Evolutionary conservation across 129 eudicot genomes (phyloP), one percentile per base, ranked within the genome.

Genomic region (Chrysanthemum seticuspe): DNA sequence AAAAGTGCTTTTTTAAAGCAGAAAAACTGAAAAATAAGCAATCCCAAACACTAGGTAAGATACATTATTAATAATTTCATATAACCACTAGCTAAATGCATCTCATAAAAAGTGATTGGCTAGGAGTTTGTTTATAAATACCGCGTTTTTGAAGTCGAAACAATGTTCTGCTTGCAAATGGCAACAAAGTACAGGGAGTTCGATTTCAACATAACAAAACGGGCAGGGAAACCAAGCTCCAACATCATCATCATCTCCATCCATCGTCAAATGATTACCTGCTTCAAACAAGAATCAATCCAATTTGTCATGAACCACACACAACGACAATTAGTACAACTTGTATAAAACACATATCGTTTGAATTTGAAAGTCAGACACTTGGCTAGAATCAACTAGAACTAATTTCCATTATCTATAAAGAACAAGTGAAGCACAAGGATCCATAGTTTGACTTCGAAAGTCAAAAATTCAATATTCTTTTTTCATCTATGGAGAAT

Each of bases 151-250:
- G 13, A 89, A 77, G 79, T 87, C 86, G 62, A 93, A 93, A 80
- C 96, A 93, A 44, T 93, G 98, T 69, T 93, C 98, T 78, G 80
- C 96, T 78, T 87, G 95, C 65, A 93, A 82, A 83, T 93, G 96
- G 60, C 74, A 64, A 74, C 96, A 87, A 51, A 89, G 83, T 55
- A 81, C 75, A 29, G 80, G 82, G 54, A 89, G 74, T 80, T 89
- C 98, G 55, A 85, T 89, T 45, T 89, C 98, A 51, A 89, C 80
- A 61, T 87, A 93, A 73, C 98, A 89, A 77, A 85, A 93, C 34
- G 98, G 98, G 76, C 98, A 93, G 47, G 95, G 94, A 68, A 89
- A 85, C 91, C 90, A 93, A 40, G 90, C 94, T 80, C 87, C 84
- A 67, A 85, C 79, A 74, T 93, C 96, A 65, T 93, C 96, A 65